These are phyloP conservation scores for Planoprotostelium fungivorum DNA, from an alignment of 78 protist species.

Conservation along the genomic window DNA sequence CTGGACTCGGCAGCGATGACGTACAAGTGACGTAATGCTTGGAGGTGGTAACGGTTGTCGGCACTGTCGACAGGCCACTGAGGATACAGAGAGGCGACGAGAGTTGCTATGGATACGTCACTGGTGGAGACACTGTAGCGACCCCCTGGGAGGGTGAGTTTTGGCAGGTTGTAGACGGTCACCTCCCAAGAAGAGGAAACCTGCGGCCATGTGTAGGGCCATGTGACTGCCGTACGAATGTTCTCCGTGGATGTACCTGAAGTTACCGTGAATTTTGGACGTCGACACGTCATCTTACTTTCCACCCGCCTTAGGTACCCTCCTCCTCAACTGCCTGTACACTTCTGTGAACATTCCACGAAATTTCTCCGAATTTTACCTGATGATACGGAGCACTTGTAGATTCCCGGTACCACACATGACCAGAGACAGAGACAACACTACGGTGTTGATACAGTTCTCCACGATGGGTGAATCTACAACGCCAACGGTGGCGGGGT, in stretches of 20 bases:
- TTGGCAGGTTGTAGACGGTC: neutral
- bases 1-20: conserved; percentile 77
- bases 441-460: conserved; percentile 14
- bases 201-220: conserved; percentile 76
- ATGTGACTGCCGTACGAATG: conserved; percentile 73
- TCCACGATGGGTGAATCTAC: conserved; percentile 7
- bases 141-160: conserved; percentile 10
- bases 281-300: neutral
- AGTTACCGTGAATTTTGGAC: neutral
- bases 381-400: conserved; percentile 27
- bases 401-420: conserved; percentile 79
- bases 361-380: conserved; percentile 7
- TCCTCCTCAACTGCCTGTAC: neutral
- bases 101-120: conserved; percentile 72
- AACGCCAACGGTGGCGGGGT: neutral
- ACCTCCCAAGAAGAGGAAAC: conserved; percentile 80
- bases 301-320: neutral
- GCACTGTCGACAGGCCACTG: conserved; percentile 46
- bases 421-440: conserved; percentile 47
- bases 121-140: conserved; percentile 51
- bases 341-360: neutral
- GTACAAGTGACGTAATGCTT: conserved; percentile 83
- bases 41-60: conserved; percentile 80
- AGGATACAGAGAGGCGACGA: conserved; percentile 70
- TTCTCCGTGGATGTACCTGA: conserved; percentile 3